These are phyloP conservation scores for Geotrichum fermentans DNA, from an alignment of 1,139 yeast species.

Conservation along the genomic window DNA sequence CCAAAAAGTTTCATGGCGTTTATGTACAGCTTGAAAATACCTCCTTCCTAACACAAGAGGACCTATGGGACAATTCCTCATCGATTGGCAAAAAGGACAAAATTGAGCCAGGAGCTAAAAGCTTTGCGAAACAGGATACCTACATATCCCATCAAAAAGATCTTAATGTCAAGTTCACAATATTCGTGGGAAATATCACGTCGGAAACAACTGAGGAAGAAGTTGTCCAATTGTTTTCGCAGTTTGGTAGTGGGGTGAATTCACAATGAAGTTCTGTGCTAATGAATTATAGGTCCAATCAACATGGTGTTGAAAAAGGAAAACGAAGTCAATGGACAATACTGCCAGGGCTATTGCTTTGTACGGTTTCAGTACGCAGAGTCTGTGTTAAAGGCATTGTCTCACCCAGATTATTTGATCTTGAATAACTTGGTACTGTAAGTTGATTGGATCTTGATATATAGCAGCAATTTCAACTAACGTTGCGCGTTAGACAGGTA, in stretches of 20 bases:
- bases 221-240: constrained; percentile 7
- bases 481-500: neutral
- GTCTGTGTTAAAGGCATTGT: constrained; percentile 11
- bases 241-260: constrained; percentile 15
- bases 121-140: neutral
- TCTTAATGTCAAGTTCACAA: constrained; percentile 4
- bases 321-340: neutral
- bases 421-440: constrained; percentile 9
- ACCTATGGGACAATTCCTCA: neutral
- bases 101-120: neutral
- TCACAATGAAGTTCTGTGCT: neutral
- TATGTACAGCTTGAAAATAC: neutral
- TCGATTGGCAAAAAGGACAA: neutral
- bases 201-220: constrained; percentile 11
- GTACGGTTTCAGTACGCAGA: constrained; percentile 5
- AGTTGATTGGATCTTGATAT: neutral
- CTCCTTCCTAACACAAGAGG: neutral
- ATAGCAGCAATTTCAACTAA: neutral
- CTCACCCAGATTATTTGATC: constrained; percentile 2
- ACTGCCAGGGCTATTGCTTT: constrained; percentile 12
- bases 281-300: constrained; percentile 6
- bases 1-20: too few species aligned
- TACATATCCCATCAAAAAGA: constrained; percentile 1
- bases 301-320: constrained; percentile 8
- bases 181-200: constrained; percentile 16